These are phyloP conservation scores for Aspergillus funiculosus DNA, from an alignment of 495 filamentous ascomycete genomes.

Conservation along the genomic window DNA sequence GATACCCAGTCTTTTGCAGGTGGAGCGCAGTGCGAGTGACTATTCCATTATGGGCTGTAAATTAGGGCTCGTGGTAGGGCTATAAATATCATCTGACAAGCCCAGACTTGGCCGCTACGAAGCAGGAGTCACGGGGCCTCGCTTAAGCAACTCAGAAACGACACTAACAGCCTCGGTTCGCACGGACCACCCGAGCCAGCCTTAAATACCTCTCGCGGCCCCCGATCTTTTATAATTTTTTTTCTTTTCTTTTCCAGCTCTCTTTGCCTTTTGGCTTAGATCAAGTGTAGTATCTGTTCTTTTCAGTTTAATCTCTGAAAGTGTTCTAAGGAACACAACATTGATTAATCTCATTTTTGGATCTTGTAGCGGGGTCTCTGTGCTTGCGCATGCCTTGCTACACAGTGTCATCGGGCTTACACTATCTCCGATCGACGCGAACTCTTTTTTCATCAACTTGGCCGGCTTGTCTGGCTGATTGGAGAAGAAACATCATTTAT, in stretches of 20 bases:
- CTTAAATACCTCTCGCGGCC: slow-evolving; percentile 28
- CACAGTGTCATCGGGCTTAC: slow-evolving; percentile 86
- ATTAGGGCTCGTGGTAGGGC: slow-evolving; percentile 23
- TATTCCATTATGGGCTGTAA: slow-evolving; percentile 23
- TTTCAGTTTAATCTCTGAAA: slow-evolving; percentile 91
- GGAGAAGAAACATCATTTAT: slow-evolving; percentile 52
- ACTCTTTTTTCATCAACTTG: slow-evolving; percentile 58
- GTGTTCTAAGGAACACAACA: slow-evolving; percentile 63
- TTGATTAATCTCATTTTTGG: slow-evolving; percentile 85
- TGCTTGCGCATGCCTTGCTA: slow-evolving; percentile 69
- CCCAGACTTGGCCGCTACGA: not conserved
- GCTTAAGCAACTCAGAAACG: slow-evolving; percentile 10
- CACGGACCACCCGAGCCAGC: slow-evolving; percentile 7
- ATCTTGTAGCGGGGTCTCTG: slow-evolving; percentile 55
- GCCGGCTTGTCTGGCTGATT: slow-evolving; percentile 52
- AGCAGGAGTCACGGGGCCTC: no score
- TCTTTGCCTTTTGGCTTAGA: slow-evolving; percentile 64
- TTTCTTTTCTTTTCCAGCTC: slow-evolving; percentile 50
- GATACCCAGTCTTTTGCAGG: slow-evolving; percentile 19
- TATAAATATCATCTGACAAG: not conserved
- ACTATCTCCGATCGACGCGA: slow-evolving; percentile 84
- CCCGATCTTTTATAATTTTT: slow-evolving; percentile 28
- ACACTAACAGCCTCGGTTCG: slow-evolving; percentile 17
- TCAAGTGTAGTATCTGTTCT: slow-evolving; percentile 99
- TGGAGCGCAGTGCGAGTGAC: slow-evolving; percentile 30